phyloP scores from a whole-genome alignment of 176 grass and related monocot genomes.

The Musa troglodytarum region DNA sequence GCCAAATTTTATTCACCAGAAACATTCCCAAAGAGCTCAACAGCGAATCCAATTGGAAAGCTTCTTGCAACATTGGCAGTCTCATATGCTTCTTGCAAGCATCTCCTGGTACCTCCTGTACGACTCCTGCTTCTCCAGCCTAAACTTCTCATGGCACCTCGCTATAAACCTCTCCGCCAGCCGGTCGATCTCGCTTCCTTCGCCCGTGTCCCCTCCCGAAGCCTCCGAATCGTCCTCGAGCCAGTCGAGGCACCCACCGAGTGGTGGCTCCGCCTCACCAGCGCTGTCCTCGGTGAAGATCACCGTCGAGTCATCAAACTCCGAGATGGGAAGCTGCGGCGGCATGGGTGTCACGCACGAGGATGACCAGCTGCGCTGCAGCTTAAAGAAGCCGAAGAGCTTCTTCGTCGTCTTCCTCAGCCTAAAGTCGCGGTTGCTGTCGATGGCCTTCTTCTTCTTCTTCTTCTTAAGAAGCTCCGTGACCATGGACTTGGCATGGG shows the following conservation, averaged over 20 bases:
- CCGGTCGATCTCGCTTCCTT: constrained; percentile 56
- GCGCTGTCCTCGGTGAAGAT: neutral
- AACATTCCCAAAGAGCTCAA: no score
- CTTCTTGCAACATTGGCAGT: no score
- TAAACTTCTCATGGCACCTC: constrained; percentile 67
- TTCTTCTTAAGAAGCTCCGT: constrained; percentile 1
- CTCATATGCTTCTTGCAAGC: no score
- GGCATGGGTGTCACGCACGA: constrained; percentile 18
- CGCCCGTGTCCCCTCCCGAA: neutral
- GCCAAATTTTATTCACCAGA: no score
- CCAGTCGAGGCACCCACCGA: constrained; percentile 25
- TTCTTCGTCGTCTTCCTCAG: constrained; percentile 6
- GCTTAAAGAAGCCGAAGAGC: constrained; percentile 5
- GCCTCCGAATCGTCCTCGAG: constrained; percentile 16
- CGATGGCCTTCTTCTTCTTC: neutral
- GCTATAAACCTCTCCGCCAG: constrained; percentile 79
- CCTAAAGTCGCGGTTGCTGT: neutral
- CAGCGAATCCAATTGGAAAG: no score
- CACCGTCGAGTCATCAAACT: neutral
- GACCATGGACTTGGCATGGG: constrained; percentile 2
- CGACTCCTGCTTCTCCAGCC: constrained; percentile 88
- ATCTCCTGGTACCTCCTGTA: constrained; percentile 49
- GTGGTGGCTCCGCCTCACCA: neutral
- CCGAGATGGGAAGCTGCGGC: constrained; percentile 1
- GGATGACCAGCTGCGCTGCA: constrained; percentile 19